Evolutionary conservation across 106 monocot species (phyloP).

Genomic region (Alisma plantagoaquatica): DNA sequence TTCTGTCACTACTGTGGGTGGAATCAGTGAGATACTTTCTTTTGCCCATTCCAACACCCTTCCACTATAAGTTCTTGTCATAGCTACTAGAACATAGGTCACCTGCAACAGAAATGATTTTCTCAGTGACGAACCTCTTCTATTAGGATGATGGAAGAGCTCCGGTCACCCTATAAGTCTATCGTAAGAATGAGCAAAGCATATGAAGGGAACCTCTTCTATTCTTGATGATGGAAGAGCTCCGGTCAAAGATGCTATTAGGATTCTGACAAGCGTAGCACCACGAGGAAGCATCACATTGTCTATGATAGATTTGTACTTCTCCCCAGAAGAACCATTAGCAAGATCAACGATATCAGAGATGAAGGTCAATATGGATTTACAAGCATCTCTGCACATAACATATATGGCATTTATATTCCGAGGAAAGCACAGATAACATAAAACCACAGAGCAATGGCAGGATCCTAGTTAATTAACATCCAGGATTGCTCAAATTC

Average conservation of each 20-base stretch:
- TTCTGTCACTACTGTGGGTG: slow-evolving; percentile 71
- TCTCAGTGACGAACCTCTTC: no score
- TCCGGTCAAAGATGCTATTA: slow-evolving; percentile 81
- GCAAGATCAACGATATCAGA: slow-evolving; percentile 79
- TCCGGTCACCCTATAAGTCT: no score
- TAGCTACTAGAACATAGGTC: slow-evolving; percentile 52
- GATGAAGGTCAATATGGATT: slow-evolving; percentile 87
- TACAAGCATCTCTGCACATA: slow-evolving; percentile 84
- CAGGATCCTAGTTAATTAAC: no score
- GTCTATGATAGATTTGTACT: slow-evolving; percentile 50
- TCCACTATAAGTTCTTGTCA: slow-evolving; percentile 55
- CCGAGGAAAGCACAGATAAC: neutral
- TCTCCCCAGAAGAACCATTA: slow-evolving; percentile 55
- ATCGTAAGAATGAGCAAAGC: neutral
- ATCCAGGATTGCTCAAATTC: no score
- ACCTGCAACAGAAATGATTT: slow-evolving; percentile 39
- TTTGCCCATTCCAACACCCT: slow-evolving; percentile 66
- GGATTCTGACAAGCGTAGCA: slow-evolving; percentile 70
- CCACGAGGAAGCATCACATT: slow-evolving; percentile 54
- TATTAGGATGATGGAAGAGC: neutral
- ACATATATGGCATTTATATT: neutral
- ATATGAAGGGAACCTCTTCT: slow-evolving; percentile 40
- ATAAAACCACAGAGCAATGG: no score
- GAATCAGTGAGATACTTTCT: slow-evolving; percentile 58
- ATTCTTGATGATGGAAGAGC: slow-evolving; percentile 83